Base-by-base conservation (phyloP, 345 rosid species). In the Murraya koenigii region DNA sequence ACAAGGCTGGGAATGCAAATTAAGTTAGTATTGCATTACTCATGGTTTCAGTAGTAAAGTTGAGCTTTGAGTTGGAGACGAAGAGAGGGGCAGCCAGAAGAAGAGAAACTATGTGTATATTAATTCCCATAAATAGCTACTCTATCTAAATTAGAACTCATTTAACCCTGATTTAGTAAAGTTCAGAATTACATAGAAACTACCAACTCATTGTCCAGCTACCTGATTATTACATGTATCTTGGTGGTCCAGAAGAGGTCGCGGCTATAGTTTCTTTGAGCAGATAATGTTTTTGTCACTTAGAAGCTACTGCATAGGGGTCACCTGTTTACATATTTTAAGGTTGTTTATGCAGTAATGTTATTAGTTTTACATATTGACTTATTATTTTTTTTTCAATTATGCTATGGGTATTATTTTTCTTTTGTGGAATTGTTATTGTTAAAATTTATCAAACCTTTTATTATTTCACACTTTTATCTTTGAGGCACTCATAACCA, bases 381-480 rank as follows among this genome's bases (percentile, higher is more conserved):
- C 52, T 8, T 9, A 32, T 32, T 63, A 20, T 28, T 63, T 3
- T 44, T 44, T 44, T 28, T 44, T 17, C 41, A 64, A 63, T 49
- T 63, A 6, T 30, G 44, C 47, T 75, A 47, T 1, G 41, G 39
- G 22, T 74, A 60, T 32, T 22, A 9, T 71, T 71, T 55, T 4
- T 44, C 6, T 17, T 6, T 32, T 54, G 64, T 5, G 2, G 33
- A 30, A 8, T 70, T 55, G 6, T 41, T 30, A 39, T 75, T 23
- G 33, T 63, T 32, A 47, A 47, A 75, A 41, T 75, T 32, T 47
- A 22, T 22, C 28, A 47, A 19, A 44, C 26, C 13, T 62, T 39
- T 20, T 62, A 41, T 49, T 64, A 33, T 58, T 44, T 35, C 64
- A 44, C 47, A 38, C 69, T 63, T 74, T 74, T 28, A n/a, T 65